phyloP scores from a whole-genome alignment of 805 yeast genomes.

The Sugiyamaella mastotermitis region DNA sequence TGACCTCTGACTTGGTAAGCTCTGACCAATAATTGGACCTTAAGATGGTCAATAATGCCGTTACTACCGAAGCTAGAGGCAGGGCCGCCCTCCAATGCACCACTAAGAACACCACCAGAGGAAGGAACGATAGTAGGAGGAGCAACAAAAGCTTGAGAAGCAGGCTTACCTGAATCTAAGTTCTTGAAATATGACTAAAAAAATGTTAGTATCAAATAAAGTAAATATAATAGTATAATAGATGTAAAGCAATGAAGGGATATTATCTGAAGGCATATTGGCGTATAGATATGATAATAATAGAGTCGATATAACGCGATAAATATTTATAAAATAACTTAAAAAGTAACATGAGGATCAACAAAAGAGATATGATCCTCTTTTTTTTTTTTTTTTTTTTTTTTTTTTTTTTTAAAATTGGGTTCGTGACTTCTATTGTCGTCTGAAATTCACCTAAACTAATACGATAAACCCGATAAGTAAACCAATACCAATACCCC shows the following conservation, averaged over 20 bases:
- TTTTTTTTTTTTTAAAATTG: too few species aligned
- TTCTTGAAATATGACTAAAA: conserved; percentile 88
- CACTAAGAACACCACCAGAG: conserved; percentile 65
- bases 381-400: too few species aligned
- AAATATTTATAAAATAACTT: too few species aligned
- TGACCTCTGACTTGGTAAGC: conserved; percentile 99
- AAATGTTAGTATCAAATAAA: too few species aligned
- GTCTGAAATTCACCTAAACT: too few species aligned
- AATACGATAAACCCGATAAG: too few species aligned
- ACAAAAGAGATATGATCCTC: too few species aligned
- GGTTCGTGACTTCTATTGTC: too few species aligned
- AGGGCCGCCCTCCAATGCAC: conserved; percentile 41
- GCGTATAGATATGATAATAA: neutral
- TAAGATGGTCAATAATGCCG: conserved; percentile 80
- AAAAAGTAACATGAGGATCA: too few species aligned
- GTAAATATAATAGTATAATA: neutral
- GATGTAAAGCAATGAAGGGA: neutral
- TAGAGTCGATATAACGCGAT: too few species aligned
- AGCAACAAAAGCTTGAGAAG: conserved; percentile 73
- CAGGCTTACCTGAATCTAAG: conserved; percentile 62
- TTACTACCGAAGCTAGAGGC: conserved; percentile 39
- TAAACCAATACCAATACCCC: too few species aligned
- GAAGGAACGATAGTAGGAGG: conserved; percentile 88
- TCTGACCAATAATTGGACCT: conserved; percentile 92
- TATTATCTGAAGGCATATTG: neutral